These are phyloP conservation scores for Quercus gilva DNA, from an alignment of 306 rosid genomes.

Conservation along the genomic window DNA sequence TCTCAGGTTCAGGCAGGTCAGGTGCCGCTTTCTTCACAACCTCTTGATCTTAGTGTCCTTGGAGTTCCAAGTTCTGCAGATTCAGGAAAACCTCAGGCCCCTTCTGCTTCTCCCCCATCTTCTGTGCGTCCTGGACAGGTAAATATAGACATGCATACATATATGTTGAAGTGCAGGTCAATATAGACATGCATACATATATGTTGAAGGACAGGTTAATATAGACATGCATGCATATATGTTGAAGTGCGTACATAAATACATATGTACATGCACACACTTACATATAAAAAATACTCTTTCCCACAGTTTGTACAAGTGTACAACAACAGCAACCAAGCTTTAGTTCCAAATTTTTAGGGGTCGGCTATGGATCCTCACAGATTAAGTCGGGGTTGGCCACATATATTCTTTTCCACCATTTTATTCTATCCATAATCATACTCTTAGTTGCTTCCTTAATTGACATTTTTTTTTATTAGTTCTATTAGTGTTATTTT, in stretches of 20 bases:
- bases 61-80: slow-evolving; percentile 62
- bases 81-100: slow-evolving; percentile 52
- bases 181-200: slow-evolving; percentile 5
- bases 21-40: slow-evolving; percentile 63
- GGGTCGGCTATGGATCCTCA: too few species aligned
- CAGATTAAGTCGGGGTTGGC: too few species aligned
- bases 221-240: background rate
- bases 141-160: slow-evolving; percentile 19
- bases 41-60: slow-evolving; percentile 90
- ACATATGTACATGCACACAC: background rate
- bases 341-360: too few species aligned
- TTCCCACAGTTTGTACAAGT: background rate
- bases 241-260: slow-evolving; percentile 40
- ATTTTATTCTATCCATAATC: too few species aligned
- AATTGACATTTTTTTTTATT: too few species aligned
- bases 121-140: slow-evolving; percentile 98
- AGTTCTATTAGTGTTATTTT: too few species aligned
- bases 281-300: background rate
- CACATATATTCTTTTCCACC: too few species aligned
- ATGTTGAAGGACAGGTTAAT: background rate
- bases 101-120: slow-evolving; percentile 56
- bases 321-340: too few species aligned
- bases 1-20: slow-evolving; percentile 49
- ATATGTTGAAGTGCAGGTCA: slow-evolving; percentile 49
- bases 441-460: too few species aligned